Base-by-base conservation (phyloP, 164 flowering plant species). In the Umbellularia californica region DNA sequence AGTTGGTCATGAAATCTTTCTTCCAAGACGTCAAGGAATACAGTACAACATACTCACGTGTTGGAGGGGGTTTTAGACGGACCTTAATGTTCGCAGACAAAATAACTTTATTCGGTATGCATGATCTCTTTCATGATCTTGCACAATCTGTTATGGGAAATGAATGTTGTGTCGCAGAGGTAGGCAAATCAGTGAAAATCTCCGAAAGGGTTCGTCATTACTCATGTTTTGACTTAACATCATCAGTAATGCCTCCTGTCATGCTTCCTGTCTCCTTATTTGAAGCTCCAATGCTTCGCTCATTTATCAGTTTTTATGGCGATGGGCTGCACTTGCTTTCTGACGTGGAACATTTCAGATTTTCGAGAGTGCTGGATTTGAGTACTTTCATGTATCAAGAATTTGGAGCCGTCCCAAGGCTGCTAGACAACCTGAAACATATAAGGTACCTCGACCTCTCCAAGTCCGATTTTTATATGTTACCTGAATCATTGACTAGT, bases 391-490 rank as follows among this genome's bases (percentile, higher is more conserved):
- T n/a, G n/a, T n/a, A n/a, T n/a, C n/a, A n/a, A n/a, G n/a, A n/a
- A n/a, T n/a, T n/a, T n/a, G n/a, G n/a, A n/a, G n/a, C n/a, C n/a
- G n/a, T n/a, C n/a, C n/a, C n/a, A n/a, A n/a, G n/a, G n/a, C n/a
- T n/a, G n/a, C n/a, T 52, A 3, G 3, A 22, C 23, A 23, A 23
- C 12, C 2, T 63, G 23, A 6, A 9, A 12, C 24, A 64, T 64
- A 7, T 64, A 15, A 69, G 78, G 60, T 69, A 63, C 27, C 73
- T 79, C 0, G 73, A 76, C 22, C 70, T 75, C 30, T 68, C 78
- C 0, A 2, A 7, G 14, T 27, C 47, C 69, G 2, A 5, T 20
- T 12, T 74, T 24, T 15, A 20, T 47, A 3, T 2, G 3, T 67
- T 79, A 2, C 78, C 76, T 5, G 58, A 64, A 7, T 72, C 76